Percentiles rank a stretch among this genome's conserved stretches.
Evolutionary conservation across 768 basidiomycete genomes (phyloP).

Genomic region (Peribolospora baueri): DNA sequence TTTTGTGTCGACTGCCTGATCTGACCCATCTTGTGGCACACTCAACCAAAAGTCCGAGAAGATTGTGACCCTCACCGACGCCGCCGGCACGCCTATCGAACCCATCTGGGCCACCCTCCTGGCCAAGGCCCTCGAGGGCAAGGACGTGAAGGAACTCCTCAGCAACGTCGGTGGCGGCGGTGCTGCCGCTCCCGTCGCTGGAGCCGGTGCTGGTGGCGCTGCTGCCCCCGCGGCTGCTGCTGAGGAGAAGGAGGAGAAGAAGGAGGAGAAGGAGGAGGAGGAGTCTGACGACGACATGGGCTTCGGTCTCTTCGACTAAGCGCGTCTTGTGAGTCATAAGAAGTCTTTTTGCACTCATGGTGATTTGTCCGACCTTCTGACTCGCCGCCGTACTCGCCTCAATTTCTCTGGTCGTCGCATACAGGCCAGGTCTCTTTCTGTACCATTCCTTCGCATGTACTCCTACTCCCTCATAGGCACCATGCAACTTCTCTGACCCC

Average conservation of each 20-base stretch:
- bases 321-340: conserved; percentile 2
- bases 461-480: no score
- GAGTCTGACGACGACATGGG: conserved; percentile 30
- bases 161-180: conserved; percentile 86
- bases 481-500: no score
- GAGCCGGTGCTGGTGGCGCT: conserved; percentile 29
- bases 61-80: conserved; percentile 57
- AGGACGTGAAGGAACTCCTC: conserved; percentile 85
- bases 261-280: conserved; percentile 51
- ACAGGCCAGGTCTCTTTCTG: no score
- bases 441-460: no score
- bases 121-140: conserved; percentile 92
- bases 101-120: conserved; percentile 94
- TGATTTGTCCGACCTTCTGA: no score
- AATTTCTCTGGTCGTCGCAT: no score
- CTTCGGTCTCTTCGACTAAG: conserved; percentile 85
- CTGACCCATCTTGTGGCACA: conserved; percentile 1
- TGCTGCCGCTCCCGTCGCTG: conserved; percentile 48
- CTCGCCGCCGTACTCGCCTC: no score
- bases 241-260: conserved; percentile 35
- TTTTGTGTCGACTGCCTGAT: not conserved
- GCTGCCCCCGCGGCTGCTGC: conserved; percentile 37
- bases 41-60: conserved; percentile 43
- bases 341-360: no score
- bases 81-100: conserved; percentile 67